Evolutionary conservation across 495 filamentous ascomycete genomes (phyloP).

Genomic region (Xylaria castorea): DNA sequence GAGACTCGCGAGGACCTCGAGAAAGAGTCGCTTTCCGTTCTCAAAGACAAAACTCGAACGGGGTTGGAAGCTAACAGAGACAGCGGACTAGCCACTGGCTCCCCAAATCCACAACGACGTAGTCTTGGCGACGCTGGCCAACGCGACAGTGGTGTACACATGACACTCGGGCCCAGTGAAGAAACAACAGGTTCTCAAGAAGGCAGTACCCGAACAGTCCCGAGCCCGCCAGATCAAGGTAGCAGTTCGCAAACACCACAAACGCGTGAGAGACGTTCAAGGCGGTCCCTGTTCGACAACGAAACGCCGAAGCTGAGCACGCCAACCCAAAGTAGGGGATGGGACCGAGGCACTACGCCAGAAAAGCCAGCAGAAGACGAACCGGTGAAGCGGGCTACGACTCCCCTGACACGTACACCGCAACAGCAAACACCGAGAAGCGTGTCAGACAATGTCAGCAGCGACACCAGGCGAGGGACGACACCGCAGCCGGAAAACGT

Average conservation of each 20-base stretch:
- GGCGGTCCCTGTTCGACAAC: conserved; percentile 34
- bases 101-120: conserved; percentile 47
- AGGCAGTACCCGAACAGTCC: neutral
- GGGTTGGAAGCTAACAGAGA: conserved; percentile 53
- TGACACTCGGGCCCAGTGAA: conserved; percentile 31
- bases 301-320: conserved; percentile 37
- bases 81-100: conserved; percentile 53
- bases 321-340: conserved; percentile 26
- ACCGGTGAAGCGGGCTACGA: conserved; percentile 28
- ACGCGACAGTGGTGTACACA: conserved; percentile 61
- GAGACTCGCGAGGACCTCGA: conserved; percentile 48
- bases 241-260: conserved; percentile 30
- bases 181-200: conserved; percentile 6
- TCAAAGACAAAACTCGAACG: conserved; percentile 16
- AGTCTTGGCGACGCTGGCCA: conserved; percentile 38
- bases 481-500: conserved; percentile 43
- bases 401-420: conserved; percentile 21
- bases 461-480: conserved; percentile 26
- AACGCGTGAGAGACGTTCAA: conserved; percentile 32
- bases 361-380: conserved; percentile 27
- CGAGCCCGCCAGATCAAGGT: conserved; percentile 18
- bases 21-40: conserved; percentile 30
- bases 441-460: conserved; percentile 43
- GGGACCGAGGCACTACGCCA: conserved; percentile 20
- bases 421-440: conserved; percentile 41